Evolutionary conservation across 2,329 filamentous ascomycete genomes (phyloP).

Genomic region (Phoma sp.): DNA sequence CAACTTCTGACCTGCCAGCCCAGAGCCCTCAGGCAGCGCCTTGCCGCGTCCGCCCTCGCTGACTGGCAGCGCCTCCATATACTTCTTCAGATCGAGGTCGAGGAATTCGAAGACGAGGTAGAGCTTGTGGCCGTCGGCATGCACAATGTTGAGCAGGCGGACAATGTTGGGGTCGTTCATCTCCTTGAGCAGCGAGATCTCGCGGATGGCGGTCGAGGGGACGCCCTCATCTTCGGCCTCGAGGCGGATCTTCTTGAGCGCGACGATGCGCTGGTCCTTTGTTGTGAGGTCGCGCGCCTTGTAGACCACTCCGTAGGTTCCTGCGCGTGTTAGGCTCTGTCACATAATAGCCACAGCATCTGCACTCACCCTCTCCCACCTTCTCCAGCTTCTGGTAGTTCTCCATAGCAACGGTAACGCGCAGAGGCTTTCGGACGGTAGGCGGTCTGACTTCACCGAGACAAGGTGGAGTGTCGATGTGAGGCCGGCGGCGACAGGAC

Average conservation of each 20-base stretch:
- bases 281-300: constrained; percentile 87
- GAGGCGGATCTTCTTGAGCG: constrained; percentile 93
- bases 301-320: constrained; percentile 95
- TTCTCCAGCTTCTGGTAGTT: constrained; percentile 98
- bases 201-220: constrained; percentile 89
- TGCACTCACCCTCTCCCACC: constrained; percentile 90
- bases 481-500: background rate
- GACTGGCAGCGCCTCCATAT: constrained; percentile 90
- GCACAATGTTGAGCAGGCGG: constrained; percentile 86
- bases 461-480: background rate
- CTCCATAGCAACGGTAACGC: constrained; percentile 68
- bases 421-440: constrained; percentile 28
- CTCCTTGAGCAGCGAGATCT: constrained; percentile 93
- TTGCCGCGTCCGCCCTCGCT: constrained; percentile 86
- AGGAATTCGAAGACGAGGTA: constrained; percentile 94
- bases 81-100: constrained; percentile 91
- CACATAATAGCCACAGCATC: too few relatives aligned
- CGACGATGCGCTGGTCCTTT: constrained; percentile 80
- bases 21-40: constrained; percentile 79
- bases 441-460: constrained; percentile 22
- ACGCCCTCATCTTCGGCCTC: constrained; percentile 95
- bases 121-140: constrained; percentile 92
- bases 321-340: too few relatives aligned
- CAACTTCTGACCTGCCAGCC: constrained; percentile 68
- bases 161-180: constrained; percentile 94